A percentile compares a stretch with the other conserved stretches of the same genome.
phyloP scores from a whole-genome alignment of 129 eudicot species.

The Pittosporum tobira region DNA sequence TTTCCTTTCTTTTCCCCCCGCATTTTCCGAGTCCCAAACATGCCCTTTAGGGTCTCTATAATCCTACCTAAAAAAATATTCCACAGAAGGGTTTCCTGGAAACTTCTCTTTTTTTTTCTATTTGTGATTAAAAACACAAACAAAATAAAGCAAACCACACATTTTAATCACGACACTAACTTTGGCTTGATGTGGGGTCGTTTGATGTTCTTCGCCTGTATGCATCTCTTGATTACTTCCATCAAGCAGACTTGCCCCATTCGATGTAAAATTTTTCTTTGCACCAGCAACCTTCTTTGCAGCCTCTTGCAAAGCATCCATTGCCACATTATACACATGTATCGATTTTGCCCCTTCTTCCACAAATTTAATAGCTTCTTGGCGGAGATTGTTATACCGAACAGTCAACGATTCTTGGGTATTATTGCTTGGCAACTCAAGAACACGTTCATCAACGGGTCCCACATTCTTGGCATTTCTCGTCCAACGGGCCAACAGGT shows the following conservation, averaged over 20 bases:
- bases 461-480: slow-evolving; percentile 55
- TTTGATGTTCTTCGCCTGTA: slow-evolving; percentile 20
- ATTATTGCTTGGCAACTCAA: slow-evolving; percentile 24
- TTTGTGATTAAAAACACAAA: too few species aligned
- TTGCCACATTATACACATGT: slow-evolving; percentile 53
- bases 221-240: slow-evolving; percentile 32
- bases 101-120: too few species aligned
- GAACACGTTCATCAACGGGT: slow-evolving; percentile 19
- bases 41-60: too few species aligned
- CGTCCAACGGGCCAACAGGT: slow-evolving; percentile 69
- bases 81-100: too few species aligned
- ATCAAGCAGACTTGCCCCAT: slow-evolving; percentile 18
- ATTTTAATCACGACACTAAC: slow-evolving; percentile 17
- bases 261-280: slow-evolving; percentile 29
- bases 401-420: slow-evolving; percentile 34
- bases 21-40: too few species aligned
- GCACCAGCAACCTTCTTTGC: slow-evolving; percentile 49
- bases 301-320: slow-evolving; percentile 68
- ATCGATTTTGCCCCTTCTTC: slow-evolving; percentile 78
- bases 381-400: slow-evolving; percentile 49
- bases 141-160: background rate
- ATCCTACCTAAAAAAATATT: too few species aligned
- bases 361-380: slow-evolving; percentile 67
- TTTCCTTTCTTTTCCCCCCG: too few species aligned
- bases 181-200: slow-evolving; percentile 30